Base-by-base conservation (phyloP, 2,329 filamentous ascomycete genomes). In the Colletotrichum tanaceti region DNA sequence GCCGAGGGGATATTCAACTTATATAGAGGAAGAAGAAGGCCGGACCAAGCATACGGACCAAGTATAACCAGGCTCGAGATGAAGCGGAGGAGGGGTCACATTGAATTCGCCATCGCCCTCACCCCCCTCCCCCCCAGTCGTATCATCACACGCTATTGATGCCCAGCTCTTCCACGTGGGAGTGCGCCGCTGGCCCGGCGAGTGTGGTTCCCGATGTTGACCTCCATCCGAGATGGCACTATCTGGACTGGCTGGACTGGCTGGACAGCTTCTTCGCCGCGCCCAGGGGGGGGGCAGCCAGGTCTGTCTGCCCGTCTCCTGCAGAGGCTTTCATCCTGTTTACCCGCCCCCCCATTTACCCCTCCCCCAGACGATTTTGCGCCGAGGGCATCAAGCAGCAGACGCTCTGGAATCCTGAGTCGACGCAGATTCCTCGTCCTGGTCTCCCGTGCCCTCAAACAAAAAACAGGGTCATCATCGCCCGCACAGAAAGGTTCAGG, bases 141-240 rank as follows among this genome's bases (percentile, higher is more conserved):
- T n/a, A 18, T 49, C 32, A 16, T 28, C n/a, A 20, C 16, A 18
- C 10, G 14, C 24, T 14, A 14, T 20, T 28, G 7, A 32, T 63
- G 28, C 32, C 60, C 53, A 24, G 53, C 13, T 47, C 9, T 47
- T 10, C 64, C 59, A 63, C 44, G 50, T 66, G 58, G 44, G 43
- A 28, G 32, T 58, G 52, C 46, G n/a, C 53, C 52, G 59, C 54
- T 52, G 58, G 59, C 44, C 64, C 64, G 59, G 28, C 57, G 64
- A 53, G 41, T 63, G 20, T 41, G 28, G 24, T 39, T 63, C 20
- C 59, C 53, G 52, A 53, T 28, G n/a, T n/a, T 41, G n/a, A 46
- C 2, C 13, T 16, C 11, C 14, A n/a, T n/a, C n/a, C n/a, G n/a
- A 11, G 39, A 16, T 38, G 44, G 39, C 0, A 41, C 41, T 24